These are phyloP conservation scores for Thielaviopsis cerberus DNA, from an alignment of 2,329 filamentous ascomycete species.

Conservation along the genomic window DNA sequence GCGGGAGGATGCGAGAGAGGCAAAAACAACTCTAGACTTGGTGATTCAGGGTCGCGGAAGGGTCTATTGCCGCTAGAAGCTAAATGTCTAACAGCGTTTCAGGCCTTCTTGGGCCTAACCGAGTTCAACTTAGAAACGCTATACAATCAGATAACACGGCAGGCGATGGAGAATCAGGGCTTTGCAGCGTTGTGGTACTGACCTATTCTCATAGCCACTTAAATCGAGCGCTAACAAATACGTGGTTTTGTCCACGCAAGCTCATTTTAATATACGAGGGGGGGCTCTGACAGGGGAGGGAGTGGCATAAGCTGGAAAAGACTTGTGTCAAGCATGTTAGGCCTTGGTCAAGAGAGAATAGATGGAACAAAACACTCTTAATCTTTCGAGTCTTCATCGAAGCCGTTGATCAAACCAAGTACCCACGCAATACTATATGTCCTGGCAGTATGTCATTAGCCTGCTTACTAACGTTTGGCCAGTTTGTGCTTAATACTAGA, in stretches of 20 bases:
- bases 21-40: too few relatives aligned
- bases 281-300: not conserved
- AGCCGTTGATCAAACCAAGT: not conserved
- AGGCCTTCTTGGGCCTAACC: not conserved
- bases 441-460: not conserved
- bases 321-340: too few relatives aligned
- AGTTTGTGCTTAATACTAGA: too few relatives aligned
- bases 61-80: too few relatives aligned
- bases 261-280: not conserved
- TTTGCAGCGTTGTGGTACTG: too few relatives aligned
- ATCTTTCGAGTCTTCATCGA: not conserved
- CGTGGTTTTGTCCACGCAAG: not conserved
- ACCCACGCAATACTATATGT: not conserved
- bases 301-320: not conserved
- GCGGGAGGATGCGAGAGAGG: too few relatives aligned
- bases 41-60: too few relatives aligned
- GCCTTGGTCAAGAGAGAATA: not conserved
- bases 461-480: too few relatives aligned
- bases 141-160: too few relatives aligned
- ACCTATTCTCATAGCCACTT: too few relatives aligned
- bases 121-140: not conserved
- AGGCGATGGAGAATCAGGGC: too few relatives aligned
- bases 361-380: not conserved
- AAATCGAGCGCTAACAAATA: not conserved
- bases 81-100: too few relatives aligned